A percentile compares a stretch with the other conserved stretches of the same genome.
Conservation (phyloP, 371 early-diverging fungal species). For the Syncephalastrum racemosum region DNA sequence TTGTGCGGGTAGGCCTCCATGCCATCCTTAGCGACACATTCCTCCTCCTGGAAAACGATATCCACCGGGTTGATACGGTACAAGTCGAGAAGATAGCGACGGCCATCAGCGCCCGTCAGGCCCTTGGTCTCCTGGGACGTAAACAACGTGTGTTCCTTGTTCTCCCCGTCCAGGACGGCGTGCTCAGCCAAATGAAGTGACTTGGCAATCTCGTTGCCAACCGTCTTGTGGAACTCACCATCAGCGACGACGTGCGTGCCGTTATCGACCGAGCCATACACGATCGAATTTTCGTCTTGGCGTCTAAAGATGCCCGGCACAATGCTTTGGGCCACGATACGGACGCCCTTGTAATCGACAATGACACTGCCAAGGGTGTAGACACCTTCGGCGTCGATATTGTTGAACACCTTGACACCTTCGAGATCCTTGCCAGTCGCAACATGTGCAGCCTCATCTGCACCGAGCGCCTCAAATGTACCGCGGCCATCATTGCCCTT, state of each 20-base stretch:
- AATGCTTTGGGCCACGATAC: conserved; percentile 91
- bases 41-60: conserved; percentile 80
- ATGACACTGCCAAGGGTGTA: conserved; percentile 88
- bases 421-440: conserved; percentile 93
- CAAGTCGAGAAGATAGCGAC: conserved; percentile 89
- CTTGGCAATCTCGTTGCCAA: conserved; percentile 69
- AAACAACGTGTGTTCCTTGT: conserved; percentile 59
- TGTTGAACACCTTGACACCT: conserved; percentile 80
- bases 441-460: conserved; percentile 91
- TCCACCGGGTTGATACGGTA: conserved; percentile 91
- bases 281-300: conserved; percentile 78
- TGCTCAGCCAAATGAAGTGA: conserved; percentile 84
- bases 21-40: conserved; percentile 51
- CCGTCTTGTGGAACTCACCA: conserved; percentile 72
- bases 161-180: conserved; percentile 67
- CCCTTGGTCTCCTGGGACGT: conserved; percentile 93
- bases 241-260: conserved; percentile 71
- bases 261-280: conserved; percentile 89
- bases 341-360: conserved; percentile 89
- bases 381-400: conserved; percentile 73
- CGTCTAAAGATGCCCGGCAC: conserved; percentile 86
- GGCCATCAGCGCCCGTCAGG: conserved; percentile 86
- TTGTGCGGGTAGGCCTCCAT: conserved; percentile 86
- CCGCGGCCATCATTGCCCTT: conserved; percentile 89
- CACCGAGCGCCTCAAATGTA: conserved; percentile 80